Conservation (phyloP, 805 yeast species). For the Maudiozyma serrabonitensis region DNA sequence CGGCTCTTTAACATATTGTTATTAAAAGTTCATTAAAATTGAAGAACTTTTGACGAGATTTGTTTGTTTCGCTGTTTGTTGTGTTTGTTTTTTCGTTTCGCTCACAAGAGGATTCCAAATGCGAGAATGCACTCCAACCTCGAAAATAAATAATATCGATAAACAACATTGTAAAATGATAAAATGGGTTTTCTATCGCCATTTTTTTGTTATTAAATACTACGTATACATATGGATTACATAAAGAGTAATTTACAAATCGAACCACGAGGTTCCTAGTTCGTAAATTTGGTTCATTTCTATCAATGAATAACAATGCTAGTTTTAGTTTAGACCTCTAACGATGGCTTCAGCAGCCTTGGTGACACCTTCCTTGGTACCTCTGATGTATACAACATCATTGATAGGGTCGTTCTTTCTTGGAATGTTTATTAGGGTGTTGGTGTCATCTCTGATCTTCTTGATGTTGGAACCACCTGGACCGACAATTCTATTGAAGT, state of each 20-base stretch:
- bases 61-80: background rate
- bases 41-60: background rate
- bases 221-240: too few species aligned
- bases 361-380: slow-evolving; percentile 46
- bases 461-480: slow-evolving; percentile 63
- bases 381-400: slow-evolving; percentile 50
- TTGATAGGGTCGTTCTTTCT: slow-evolving; percentile 41
- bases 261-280: too few species aligned
- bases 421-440: slow-evolving; percentile 55
- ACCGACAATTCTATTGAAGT: slow-evolving; percentile 62
- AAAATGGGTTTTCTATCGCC: background rate
- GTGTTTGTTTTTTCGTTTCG: background rate
- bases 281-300: background rate
- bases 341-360: slow-evolving; percentile 36
- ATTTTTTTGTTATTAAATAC: too few species aligned
- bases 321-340: slow-evolving; percentile 16
- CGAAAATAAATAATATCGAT: background rate
- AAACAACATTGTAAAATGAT: background rate
- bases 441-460: slow-evolving; percentile 48
- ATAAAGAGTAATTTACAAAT: too few species aligned
- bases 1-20: too few species aligned
- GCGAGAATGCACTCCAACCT: too few species aligned
- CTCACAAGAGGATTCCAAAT: background rate
- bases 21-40: too few species aligned
- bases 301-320: slow-evolving; percentile 1